Base-by-base conservation (phyloP, 768 basidiomycete species). In the Clitopilus hobsonii region DNA sequence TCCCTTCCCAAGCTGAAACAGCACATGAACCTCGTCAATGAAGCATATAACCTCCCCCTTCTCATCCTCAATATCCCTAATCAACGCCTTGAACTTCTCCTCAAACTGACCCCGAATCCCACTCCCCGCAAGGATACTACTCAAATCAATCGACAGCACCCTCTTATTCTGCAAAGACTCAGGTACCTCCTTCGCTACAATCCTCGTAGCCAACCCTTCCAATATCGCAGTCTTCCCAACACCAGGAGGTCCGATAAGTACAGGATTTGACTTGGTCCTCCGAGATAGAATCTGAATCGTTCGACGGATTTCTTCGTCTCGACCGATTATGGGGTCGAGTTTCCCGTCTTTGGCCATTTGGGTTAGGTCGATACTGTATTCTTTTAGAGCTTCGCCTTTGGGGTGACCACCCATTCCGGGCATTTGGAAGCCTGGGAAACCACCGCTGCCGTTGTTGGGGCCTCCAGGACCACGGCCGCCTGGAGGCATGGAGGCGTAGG, bases 171-270 rank as follows among this genome's bases (percentile, higher is more conserved):
- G 88, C 8, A 96, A 73, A 6, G 92, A 92, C 91, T 92, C 94
- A 16, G 94, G 94, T 6, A 96, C 94, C 67, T 95, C 92, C 66
- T 86, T 90, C 2, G 88, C 82, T 0, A 95, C 84, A 52, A 96
- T 94, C 22, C 94, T 77, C 60, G 82, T 88, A 0, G 94, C 94
- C 14, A 97, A 78, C 2, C 94, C 94, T 71, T 95, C 94, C 11
- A 95, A 67, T 51, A 96, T 94, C 0, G 94, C 92, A 0, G 94
- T 96, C 72, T 97, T 97, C 0, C 94, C 94, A 11, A 94, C 91
- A 55, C 94, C 94, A 2, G 93, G 91, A 23, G 90, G 86, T 5
- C 91, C 89, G 53, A 91, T 89, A 47, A 91, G 78, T 60, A 95
- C 91, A 4, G 93, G 94, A 62, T 96, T 95, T 6, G 89, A 91